Percentiles rank a stretch among this genome's conserved stretches.
These are phyloP conservation scores for Monoraphidium neglectum DNA, from an alignment of 139 green algal genomes.

Conservation along the genomic window DNA sequence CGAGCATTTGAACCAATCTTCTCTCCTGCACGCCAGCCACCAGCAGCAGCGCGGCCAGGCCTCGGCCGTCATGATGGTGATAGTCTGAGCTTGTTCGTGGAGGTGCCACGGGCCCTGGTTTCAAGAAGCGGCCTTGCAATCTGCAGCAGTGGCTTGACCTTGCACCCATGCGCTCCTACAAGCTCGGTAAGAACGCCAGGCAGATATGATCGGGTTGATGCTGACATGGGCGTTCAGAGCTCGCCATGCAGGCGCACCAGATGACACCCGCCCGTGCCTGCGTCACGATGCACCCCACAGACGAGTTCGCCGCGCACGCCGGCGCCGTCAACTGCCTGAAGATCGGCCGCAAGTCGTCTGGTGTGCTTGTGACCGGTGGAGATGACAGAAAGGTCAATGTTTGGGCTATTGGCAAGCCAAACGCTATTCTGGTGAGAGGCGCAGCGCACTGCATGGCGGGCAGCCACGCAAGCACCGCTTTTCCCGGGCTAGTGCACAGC, in stretches of 20 bases:
- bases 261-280: background rate
- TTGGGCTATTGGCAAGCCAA: constrained; percentile 76
- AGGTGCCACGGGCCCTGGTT: no score
- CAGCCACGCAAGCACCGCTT: background rate
- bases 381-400: constrained; percentile 92
- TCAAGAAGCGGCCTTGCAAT: no score
- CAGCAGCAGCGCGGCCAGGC: no score
- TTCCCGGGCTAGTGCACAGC: no score
- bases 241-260: background rate
- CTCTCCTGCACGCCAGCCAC: no score
- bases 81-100: no score
- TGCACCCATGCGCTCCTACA: constrained; percentile 17
- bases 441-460: background rate
- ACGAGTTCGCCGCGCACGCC: constrained; percentile 82
- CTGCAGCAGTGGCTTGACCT: background rate
- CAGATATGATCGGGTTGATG: background rate
- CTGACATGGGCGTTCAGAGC: background rate
- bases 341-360: constrained; percentile 71
- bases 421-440: constrained; percentile 48
- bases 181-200: constrained; percentile 6
- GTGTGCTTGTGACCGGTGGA: constrained; percentile 82
- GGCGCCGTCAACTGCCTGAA: constrained; percentile 76
- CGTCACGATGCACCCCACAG: constrained; percentile 29
- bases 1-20: no score
- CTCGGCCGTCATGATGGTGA: no score